These are phyloP conservation scores for Tolypocladium tropicale DNA, from an alignment of 2,329 filamentous ascomycete genomes.

Conservation along the genomic window DNA sequence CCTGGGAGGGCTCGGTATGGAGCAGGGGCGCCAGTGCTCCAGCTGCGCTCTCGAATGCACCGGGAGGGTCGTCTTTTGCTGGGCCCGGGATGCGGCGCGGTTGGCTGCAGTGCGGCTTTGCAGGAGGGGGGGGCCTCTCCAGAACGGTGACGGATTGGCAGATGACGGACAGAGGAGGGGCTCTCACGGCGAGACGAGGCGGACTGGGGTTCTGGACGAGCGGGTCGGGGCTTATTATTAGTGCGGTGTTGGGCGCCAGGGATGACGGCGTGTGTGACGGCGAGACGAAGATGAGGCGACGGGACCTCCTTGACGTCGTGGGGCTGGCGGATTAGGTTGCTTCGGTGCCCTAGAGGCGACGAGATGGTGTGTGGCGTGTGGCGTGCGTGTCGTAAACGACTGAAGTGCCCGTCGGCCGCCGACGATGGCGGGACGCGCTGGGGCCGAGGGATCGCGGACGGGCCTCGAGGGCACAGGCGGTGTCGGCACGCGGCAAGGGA, in stretches of 20 bases:
- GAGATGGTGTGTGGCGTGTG: neutral
- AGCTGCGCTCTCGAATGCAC: neutral
- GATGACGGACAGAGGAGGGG: neutral
- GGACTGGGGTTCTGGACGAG: neutral
- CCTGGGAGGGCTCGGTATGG: neutral
- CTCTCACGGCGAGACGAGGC: neutral
- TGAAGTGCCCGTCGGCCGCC: neutral
- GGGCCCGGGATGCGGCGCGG: slow-evolving; percentile 1
- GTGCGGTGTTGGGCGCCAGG: neutral
- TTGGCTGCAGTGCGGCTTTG: neutral
- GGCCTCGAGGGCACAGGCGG: neutral
- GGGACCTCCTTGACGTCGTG: neutral
- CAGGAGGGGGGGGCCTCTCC: neutral
- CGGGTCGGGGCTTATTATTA: neutral
- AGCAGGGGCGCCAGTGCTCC: neutral
- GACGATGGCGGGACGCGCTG: neutral
- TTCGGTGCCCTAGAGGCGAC: neutral
- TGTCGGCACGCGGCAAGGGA: too few species aligned
- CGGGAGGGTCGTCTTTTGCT: neutral
- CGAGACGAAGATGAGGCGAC: neutral
- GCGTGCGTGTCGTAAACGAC: neutral
- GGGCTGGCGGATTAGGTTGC: neutral
- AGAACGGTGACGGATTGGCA: neutral
- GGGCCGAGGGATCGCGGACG: too few species aligned
- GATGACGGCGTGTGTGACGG: neutral